Percentiles rank a stretch among this genome's conserved stretches.
Conservation (phyloP, 2,329 filamentous ascomycete species). For the Cladosporium sp. region DNA sequence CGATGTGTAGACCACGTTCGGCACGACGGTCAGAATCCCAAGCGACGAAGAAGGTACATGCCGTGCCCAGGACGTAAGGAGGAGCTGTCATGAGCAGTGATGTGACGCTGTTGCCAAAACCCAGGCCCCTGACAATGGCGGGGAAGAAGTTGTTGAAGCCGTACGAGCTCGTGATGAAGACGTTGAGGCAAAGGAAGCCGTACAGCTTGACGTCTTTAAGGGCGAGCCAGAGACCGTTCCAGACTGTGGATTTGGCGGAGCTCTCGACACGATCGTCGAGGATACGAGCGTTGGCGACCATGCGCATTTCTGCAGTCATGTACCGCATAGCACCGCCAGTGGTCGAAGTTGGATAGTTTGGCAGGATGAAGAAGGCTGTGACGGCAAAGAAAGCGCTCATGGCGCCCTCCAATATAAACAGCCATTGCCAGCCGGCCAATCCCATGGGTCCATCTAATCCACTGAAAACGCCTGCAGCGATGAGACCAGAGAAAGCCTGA, state of each 20-base stretch:
- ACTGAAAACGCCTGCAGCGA: slow-evolving; percentile 5
- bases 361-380: slow-evolving; percentile 56
- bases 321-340: slow-evolving; percentile 48
- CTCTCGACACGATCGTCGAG: slow-evolving; percentile 46
- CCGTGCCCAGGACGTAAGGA: slow-evolving; percentile 20
- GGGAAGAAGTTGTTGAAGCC: slow-evolving; percentile 12
- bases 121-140: slow-evolving; percentile 24
- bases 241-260: slow-evolving; percentile 38
- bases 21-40: slow-evolving; percentile 35
- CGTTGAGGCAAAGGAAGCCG: neutral
- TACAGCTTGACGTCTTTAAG: slow-evolving; percentile 8
- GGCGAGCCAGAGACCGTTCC: slow-evolving; percentile 10
- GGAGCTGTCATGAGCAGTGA: slow-evolving; percentile 34
- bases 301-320: slow-evolving; percentile 42
- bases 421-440: slow-evolving; percentile 12
- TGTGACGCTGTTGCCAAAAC: slow-evolving; percentile 29
- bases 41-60: slow-evolving; percentile 29
- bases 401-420: slow-evolving; percentile 8
- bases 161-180: neutral
- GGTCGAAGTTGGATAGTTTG: slow-evolving; percentile 55
- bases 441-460: slow-evolving; percentile 24
- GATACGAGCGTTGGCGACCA: slow-evolving; percentile 16
- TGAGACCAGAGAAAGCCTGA: slow-evolving; percentile 3
- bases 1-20: slow-evolving; percentile 35
- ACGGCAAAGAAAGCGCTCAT: slow-evolving; percentile 58